Percentiles rank a stretch among this genome's conserved stretches.
Conservation (phyloP, 78 protist species). For the Dictyostelium discoideum region dicty_2.7 NC_007091.3:3068001-3068500, state of each 20-base stretch:
- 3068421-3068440: background rate
- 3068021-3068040: background rate
- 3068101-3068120: constrained; percentile 8
- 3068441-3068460: background rate
- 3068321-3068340: background rate
- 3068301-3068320: no score
- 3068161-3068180: background rate
- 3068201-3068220: background rate
- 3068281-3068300: background rate
- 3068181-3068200: background rate
- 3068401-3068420: background rate
- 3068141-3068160: background rate
- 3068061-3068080: background rate
- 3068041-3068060: constrained; percentile 3
- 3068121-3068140: background rate
- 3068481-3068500: background rate
- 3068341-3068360: background rate
- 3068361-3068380: background rate
- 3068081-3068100: constrained; percentile 13
- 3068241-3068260: background rate
- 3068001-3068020: background rate
- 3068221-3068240: background rate
- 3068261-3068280: background rate
- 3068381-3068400: background rate
- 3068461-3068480: background rate